Evolutionary conservation across 2,329 filamentous ascomycete genomes (phyloP), one percentile per base, ranked within the genome.

Genomic region (Trichoderma cornu-damae): DNA sequence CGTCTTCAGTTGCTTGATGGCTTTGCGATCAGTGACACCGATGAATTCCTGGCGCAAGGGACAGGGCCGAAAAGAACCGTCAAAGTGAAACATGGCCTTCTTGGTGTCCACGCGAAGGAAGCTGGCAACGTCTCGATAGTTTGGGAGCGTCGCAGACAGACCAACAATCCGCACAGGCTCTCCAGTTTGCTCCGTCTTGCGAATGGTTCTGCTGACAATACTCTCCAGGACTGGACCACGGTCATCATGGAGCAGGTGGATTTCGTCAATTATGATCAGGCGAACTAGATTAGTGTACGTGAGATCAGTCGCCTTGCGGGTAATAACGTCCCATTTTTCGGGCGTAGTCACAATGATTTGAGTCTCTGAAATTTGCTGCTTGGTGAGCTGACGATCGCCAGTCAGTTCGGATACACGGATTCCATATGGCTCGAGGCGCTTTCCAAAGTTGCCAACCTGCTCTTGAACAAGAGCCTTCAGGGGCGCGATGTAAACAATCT

Each of bases 311-410:
- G 93, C 92, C 73, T 99, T 99, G 73, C 95, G 85, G 5, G 95
- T 99, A 65, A 99, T 96, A 64, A 99, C 93, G 73, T 99, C 94
- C 89, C 91, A 99, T 75, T 99, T 99, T 73, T 99, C 94, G 18
- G 94, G 94, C 0, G 94, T 99, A 0, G 94, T 99, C 59, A 99
- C 92, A 65, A 99, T 99, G 65, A 99, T 87, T 71, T 99, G 93
- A 0, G 94, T 99, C 67, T 99, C 94, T 1, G 93, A 85, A 62
- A 99, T 97, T 77, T 99, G 94, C 72, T 96, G 91, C 74, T 99
- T 99, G 18, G 93, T 99, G 69, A 99, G 87, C 74, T 97, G 94
- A 53, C 94, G 89, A 75, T 99, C 94, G 76, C 94, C 94, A 61
- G 94, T 99, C 67, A 99, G 78, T 73, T 99, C 94, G n/a, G 92